phyloP scores from a whole-genome alignment of 1,284 basidiomycete species.

The Stygiomarasmius scandens region DNA sequence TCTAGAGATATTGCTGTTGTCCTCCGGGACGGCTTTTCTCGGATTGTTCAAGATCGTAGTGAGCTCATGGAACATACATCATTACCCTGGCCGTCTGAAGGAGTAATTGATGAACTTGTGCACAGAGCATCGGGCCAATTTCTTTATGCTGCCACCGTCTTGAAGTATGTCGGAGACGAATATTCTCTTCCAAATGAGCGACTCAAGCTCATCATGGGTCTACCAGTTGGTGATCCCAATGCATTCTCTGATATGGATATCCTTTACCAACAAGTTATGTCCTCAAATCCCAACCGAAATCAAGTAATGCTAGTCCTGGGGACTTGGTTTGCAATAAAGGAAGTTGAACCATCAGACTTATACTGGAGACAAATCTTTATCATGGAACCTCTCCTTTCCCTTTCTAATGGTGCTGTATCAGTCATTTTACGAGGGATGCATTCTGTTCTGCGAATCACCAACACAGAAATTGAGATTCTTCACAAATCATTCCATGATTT shows the following conservation, averaged over 20 bases:
- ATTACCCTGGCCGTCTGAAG: constrained; percentile 22
- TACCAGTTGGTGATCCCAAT: neutral
- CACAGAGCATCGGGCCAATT: constrained; percentile 26
- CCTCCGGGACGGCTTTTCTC: neutral
- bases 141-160: constrained; percentile 27
- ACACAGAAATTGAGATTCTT: neutral
- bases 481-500: constrained; percentile 14
- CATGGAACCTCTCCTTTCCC: constrained; percentile 3
- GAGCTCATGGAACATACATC: neutral
- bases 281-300: neutral
- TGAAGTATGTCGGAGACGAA: constrained; percentile 26
- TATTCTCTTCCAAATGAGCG: constrained; percentile 24
- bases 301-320: neutral
- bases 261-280: constrained; percentile 5
- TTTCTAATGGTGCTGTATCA: constrained; percentile 2
- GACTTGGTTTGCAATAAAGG: neutral
- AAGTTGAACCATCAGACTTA: neutral
- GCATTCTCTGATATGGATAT: constrained; percentile 29
- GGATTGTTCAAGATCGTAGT: neutral
- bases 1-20: constrained; percentile 4
- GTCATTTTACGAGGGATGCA: constrained; percentile 10
- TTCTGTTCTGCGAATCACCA: constrained; percentile 3
- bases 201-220: constrained; percentile 23
- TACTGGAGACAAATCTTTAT: neutral
- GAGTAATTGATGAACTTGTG: constrained; percentile 22